Conservation (phyloP, 441 rosid species). For the Corymbia calophylla region DNA sequence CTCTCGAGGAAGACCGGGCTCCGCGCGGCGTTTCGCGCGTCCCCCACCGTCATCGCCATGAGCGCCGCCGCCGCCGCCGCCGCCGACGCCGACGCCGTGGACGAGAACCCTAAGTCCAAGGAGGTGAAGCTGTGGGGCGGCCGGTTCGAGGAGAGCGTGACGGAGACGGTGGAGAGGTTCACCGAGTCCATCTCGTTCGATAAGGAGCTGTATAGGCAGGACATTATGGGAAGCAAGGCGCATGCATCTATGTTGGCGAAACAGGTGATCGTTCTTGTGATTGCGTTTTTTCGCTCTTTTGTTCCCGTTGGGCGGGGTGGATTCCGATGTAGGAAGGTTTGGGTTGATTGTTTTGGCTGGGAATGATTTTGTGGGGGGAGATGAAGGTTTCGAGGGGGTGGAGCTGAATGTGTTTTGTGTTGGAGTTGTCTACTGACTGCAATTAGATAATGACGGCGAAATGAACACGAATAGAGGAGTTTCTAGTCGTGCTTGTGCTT, state of each 20-base stretch:
- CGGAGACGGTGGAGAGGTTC: slow-evolving; percentile 80
- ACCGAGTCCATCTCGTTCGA: slow-evolving; percentile 92
- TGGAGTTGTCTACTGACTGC: neutral
- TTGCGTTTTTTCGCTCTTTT: too few relatives aligned
- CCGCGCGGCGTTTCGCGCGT: slow-evolving; percentile 19
- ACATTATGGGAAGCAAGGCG: slow-evolving; percentile 89
- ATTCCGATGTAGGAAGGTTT: neutral
- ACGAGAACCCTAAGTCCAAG: slow-evolving; percentile 6
- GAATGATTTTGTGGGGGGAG: neutral
- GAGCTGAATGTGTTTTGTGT: neutral
- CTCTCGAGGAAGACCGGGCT: neutral
- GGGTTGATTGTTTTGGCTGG: neutral
- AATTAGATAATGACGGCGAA: neutral
- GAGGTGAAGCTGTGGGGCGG: slow-evolving; percentile 97
- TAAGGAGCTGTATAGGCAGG: slow-evolving; percentile 76
- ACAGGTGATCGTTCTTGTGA: slow-evolving; percentile 31
- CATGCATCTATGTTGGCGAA: slow-evolving; percentile 93
- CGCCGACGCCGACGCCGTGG: neutral
- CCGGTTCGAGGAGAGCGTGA: slow-evolving; percentile 83
- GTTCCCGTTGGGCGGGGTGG: neutral
- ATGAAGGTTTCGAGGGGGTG: neutral
- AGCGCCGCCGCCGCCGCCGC: slow-evolving; percentile 11
- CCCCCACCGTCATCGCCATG: slow-evolving; percentile 15
- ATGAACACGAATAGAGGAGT: neutral
- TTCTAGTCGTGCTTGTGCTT: neutral